Percentiles rank a stretch among this genome's conserved stretches.
Evolutionary conservation across 2,329 filamentous ascomycete species (phyloP).

Genomic region (Pseudogymnoascus sp.): DNA sequence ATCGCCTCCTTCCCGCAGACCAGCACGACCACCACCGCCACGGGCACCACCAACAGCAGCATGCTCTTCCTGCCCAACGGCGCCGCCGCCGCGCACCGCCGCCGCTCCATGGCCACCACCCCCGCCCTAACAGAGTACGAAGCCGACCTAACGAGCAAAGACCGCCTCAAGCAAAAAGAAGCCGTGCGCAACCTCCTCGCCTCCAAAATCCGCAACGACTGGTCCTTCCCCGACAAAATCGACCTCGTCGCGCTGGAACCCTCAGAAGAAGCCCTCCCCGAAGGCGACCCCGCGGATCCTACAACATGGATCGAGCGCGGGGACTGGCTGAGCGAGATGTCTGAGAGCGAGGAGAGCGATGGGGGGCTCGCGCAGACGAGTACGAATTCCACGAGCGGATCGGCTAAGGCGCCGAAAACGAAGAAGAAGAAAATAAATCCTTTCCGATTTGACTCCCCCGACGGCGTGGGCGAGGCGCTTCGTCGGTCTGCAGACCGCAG

Average conservation of each 20-base stretch:
- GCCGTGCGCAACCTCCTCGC: constrained; percentile 51
- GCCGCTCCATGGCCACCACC: constrained; percentile 24
- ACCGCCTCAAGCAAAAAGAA: constrained; percentile 56
- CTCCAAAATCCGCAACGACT: constrained; percentile 50
- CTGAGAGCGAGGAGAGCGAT: constrained; percentile 13
- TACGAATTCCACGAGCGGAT: constrained; percentile 10
- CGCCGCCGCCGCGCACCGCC: constrained; percentile 9
- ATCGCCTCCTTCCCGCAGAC: neutral
- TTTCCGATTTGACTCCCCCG: constrained; percentile 34
- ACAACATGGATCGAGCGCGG: constrained; percentile 26
- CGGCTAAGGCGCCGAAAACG: neutral
- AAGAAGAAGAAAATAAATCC: constrained; percentile 19
- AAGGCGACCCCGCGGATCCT: neutral
- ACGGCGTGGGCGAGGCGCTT: constrained; percentile 30
- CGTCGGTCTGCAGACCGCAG: constrained; percentile 17
- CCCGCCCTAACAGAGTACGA: constrained; percentile 42
- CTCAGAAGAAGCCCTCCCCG: neutral
- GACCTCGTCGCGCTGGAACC: neutral
- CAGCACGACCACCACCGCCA: neutral
- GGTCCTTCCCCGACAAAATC: constrained; percentile 31
- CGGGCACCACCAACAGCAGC: neutral
- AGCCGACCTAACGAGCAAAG: constrained; percentile 53
- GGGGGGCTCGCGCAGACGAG: neutral
- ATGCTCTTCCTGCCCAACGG: constrained; percentile 9
- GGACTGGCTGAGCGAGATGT: constrained; percentile 28